phyloP scores from a whole-genome alignment of 148 eudicot genomes.

The Rhododendron simsii region DNA sequence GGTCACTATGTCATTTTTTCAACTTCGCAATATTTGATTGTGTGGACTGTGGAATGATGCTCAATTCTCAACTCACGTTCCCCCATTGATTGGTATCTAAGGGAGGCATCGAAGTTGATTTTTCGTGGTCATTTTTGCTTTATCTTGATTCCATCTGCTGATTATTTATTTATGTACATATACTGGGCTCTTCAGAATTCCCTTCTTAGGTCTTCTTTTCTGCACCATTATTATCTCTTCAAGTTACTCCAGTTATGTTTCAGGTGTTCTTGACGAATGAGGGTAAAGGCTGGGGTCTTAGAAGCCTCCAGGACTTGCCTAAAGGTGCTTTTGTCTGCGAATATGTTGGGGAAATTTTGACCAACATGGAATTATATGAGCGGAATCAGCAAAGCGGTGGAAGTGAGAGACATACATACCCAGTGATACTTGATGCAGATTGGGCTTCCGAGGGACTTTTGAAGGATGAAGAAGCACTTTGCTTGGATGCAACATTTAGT shows the following conservation, averaged over 20 bases:
- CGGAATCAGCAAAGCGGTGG: constrained; percentile 36
- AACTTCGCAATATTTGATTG: neutral
- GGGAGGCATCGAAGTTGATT: neutral
- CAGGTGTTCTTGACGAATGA: constrained; percentile 52
- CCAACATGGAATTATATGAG: constrained; percentile 49
- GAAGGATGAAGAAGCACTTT: constrained; percentile 61
- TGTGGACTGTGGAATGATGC: neutral
- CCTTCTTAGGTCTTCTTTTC: neutral
- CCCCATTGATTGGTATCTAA: neutral
- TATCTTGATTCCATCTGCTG: neutral
- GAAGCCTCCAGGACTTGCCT: constrained; percentile 47
- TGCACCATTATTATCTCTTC: neutral
- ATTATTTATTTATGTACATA: neutral
- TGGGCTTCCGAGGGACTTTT: constrained; percentile 66
- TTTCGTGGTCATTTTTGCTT: neutral
- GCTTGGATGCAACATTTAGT: constrained; percentile 62
- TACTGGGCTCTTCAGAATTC: neutral
- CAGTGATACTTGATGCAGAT: constrained; percentile 66
- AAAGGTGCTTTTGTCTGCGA: constrained; percentile 61
- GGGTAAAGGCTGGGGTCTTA: constrained; percentile 69
- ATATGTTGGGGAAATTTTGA: constrained; percentile 61
- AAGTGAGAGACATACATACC: constrained; percentile 55
- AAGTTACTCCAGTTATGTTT: neutral
- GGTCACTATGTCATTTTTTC: neutral
- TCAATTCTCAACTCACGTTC: neutral